Conservation (phyloP, 2,329 filamentous ascomycete species). For the Ascochyta lentis region DNA sequence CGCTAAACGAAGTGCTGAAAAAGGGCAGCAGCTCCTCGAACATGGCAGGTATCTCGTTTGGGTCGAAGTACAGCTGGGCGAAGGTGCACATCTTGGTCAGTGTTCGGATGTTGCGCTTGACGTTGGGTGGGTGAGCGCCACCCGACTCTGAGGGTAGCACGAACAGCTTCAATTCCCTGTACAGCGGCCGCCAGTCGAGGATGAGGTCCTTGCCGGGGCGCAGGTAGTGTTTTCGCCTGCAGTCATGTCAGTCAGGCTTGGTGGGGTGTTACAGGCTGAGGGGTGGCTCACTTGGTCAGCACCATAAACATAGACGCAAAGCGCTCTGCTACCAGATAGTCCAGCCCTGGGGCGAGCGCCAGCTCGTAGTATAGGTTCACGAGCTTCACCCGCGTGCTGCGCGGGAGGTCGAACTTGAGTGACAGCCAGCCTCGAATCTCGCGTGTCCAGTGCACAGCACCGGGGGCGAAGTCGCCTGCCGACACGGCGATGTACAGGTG, state of each 20-base stretch:
- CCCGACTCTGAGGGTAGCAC: conserved; percentile 84
- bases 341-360: conserved; percentile 85
- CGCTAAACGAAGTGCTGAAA: conserved; percentile 91
- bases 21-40: conserved; percentile 60
- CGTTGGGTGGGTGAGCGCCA: conserved; percentile 65
- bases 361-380: conserved; percentile 95
- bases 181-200: conserved; percentile 92
- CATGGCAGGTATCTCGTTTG: conserved; percentile 79
- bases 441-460: conserved; percentile 94
- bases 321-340: conserved; percentile 80
- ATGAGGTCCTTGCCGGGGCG: conserved; percentile 87
- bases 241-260: conserved; percentile 34
- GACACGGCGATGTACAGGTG: conserved; percentile 91
- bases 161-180: conserved; percentile 89
- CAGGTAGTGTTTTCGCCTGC: conserved; percentile 91
- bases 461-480: conserved; percentile 91
- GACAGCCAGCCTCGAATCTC: conserved; percentile 95
- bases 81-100: conserved; percentile 90
- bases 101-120: conserved; percentile 72
- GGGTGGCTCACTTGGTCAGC: conserved; percentile 79
- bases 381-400: conserved; percentile 80
- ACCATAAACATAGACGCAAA: conserved; percentile 97
- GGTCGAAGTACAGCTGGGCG: conserved; percentile 91
- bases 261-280: neutral
- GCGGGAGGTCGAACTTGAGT: conserved; percentile 95